Base-by-base conservation (phyloP, 202 grass and related monocot genomes). In the Dendrocalamus latiflorus region DNA sequence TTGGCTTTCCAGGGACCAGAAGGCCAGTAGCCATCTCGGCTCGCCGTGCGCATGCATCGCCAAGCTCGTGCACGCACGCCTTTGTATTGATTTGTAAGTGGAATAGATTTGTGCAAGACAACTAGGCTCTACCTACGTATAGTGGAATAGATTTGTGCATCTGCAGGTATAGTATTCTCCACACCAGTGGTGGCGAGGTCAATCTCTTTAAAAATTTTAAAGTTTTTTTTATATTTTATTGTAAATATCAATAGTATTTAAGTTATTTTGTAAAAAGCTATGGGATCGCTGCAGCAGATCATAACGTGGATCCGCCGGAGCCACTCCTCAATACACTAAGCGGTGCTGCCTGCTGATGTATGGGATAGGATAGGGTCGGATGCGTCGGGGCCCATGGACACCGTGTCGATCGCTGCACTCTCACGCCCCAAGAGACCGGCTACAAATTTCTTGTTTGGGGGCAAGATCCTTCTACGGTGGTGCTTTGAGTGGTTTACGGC, bases 1-100 rank as follows among this genome's bases (percentile, higher is more conserved):
- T 88, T 89, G 81, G 42, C 87, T 89, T 85, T 81, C 18, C 86
- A 80, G 44, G 30, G 51, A 62, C 75, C 81, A 75, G 77, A 88
- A 75, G 81, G 86, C 45, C 86, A 61, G 48, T 2, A 5, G 13
- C 45, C 45, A 48, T 37, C 5, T 74, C 51, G 13, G 57, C 62
- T 33, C 41, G 25, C 43, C 43, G 3, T 45, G 43, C 43, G 0
- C 43, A 45, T 9, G 10, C 42, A 0, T 14, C 44, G 49, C 65
- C 50, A 65, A 57, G 20, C 67, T 66, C 68, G 55, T 12, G 34
- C 53, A 68, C 15, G 34, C 63, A 39, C 34, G 18, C 9, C 1
- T 67, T 21, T 55, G 53, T 56, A 21, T 56, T 56, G 5, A 9
- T 18, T 1, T 48, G 12, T 5, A 5, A 5, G 14, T 15, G 5